Evolutionary conservation across 306 rosid genomes (phyloP), one percentile per base, ranked within the genome.

Genomic region (Cercis canadensis): DNA sequence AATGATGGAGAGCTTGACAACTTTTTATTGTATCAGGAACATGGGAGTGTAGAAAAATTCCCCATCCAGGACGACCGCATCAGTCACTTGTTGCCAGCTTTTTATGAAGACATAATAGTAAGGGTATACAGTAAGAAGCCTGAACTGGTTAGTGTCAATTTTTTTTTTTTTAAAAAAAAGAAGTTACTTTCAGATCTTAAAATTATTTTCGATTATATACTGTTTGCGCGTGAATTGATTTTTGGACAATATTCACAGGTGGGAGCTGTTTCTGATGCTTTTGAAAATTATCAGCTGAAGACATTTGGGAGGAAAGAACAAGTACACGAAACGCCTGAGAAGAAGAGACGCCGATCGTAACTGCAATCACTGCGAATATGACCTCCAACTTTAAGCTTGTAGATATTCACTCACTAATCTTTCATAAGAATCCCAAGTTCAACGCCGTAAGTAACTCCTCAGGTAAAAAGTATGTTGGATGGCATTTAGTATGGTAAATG

Each of bases 71-170:
- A 92, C 18, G 82, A 86, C 3, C 80, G 87, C 63, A 75, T 92
- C 45, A 92, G 95, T 75, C 98, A 89, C 79, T 74, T 92, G 82
- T 80, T 92, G 80, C 96, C 98, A 7, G 77, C 88, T 33, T 92
- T 72, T 36, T 81, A 80, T 63, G 84, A 87, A 80, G 96, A 92
- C 55, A 63, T 73, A 71, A 83, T 89, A 78, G 98, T 92, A 64
- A 81, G 98, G 84, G 96, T 89, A 43, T 92, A 89, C 57, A 74
- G 96, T 50, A 92, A 89, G 82, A 87, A 81, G 81, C 92, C 95
- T 33, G 95, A 84, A 61, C 75, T 87, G 98, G 98, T 92, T 54
- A 75, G 94, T 69, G 17, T n/a, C n/a, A 72, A 31, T 53, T 72
- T 1, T 24, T 24, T 24, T 24, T 24, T 24, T n/a, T n/a, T n/a